Evolutionary conservation across 1,139 yeast genomes (phyloP), one percentile per base, ranked within the genome.

Genomic region (Pichia norvegensis): DNA sequence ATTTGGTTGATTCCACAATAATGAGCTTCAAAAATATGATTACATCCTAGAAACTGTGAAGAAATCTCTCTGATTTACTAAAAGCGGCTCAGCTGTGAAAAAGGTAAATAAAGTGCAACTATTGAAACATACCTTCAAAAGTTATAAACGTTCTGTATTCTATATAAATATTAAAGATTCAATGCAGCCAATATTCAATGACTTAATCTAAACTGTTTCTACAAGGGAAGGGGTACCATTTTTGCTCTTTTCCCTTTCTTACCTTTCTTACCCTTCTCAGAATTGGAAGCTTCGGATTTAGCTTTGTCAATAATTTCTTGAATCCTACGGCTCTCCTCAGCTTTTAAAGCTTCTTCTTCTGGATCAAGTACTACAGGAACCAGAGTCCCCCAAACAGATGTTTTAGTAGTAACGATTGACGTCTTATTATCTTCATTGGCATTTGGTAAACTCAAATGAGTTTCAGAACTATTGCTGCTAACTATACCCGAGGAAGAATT

Each of bases 331-430:
- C 56, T 63, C 4, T 56, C 59, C 9, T 56, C 58, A 1, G 46
- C 47, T 4, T 57, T 60, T 17, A 60, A 62, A 0, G 51, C 60
- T 22, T 52, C 59, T 36, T 73, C 74, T 1, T 50, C 52, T 2
- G 49, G 49, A 39, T 49, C 52, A 22, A 51, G 17, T 6, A 68
- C 57, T 47, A 69, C 71, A 9, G 74, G 74, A 9, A 78, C 74
- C 47, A 64, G 67, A 0, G 83, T 78, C 0, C 85, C 85, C 85
- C 85, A 79, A 2, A 79, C 73, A 1, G 83, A 55, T 53, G 20
- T 51, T 41, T 23, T 46, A 29, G 33, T 44, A 20, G 33, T 41
- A 36, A 45, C 31, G 23, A 40, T 10, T n/a, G 43, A 40, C 10
- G 22, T 10, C 8, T 31, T 31, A 16, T 16, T 8, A 16, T 31